These are phyloP conservation scores for Dissoconium aciculare DNA, from an alignment of 2,329 filamentous ascomycete species.

Conservation along the genomic window DNA sequence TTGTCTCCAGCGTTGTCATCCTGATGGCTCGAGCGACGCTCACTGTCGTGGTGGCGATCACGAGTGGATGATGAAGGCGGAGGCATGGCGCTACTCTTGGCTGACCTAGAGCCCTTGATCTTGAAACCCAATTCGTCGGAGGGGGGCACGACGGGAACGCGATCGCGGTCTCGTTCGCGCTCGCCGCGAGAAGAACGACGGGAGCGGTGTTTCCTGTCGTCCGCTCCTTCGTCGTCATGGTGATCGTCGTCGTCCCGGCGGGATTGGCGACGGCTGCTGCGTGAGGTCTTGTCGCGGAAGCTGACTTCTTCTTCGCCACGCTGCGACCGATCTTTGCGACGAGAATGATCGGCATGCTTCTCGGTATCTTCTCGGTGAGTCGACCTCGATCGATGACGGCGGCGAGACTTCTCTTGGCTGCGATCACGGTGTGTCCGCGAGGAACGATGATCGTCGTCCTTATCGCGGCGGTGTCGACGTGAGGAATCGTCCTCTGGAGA, in stretches of 20 bases:
- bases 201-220: constrained; percentile 31
- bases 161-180: constrained; percentile 16
- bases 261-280: constrained; percentile 26
- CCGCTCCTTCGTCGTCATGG: constrained; percentile 30
- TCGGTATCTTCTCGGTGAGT: constrained; percentile 19
- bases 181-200: constrained; percentile 24
- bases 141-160: constrained; percentile 14
- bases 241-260: constrained; percentile 34
- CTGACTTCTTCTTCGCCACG: constrained; percentile 19
- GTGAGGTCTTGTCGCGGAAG: constrained; percentile 12
- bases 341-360: constrained; percentile 14
- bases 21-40: constrained; percentile 7
- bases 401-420: constrained; percentile 29
- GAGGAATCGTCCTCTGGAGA: constrained; percentile 46
- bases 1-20: constrained; percentile 4
- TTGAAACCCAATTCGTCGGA: constrained; percentile 33
- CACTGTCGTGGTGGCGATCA: constrained; percentile 10
- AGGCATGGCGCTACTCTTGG: constrained; percentile 11
- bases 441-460: constrained; percentile 29
- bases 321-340: constrained; percentile 26
- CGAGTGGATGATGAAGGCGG: constrained; percentile 13
- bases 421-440: constrained; percentile 34
- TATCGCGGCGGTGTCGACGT: constrained; percentile 42
- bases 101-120: constrained; percentile 29
- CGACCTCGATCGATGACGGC: constrained; percentile 31